Evolutionary conservation across 768 basidiomycete species (phyloP).

Genomic region (Xerocomellus intermedius): DNA sequence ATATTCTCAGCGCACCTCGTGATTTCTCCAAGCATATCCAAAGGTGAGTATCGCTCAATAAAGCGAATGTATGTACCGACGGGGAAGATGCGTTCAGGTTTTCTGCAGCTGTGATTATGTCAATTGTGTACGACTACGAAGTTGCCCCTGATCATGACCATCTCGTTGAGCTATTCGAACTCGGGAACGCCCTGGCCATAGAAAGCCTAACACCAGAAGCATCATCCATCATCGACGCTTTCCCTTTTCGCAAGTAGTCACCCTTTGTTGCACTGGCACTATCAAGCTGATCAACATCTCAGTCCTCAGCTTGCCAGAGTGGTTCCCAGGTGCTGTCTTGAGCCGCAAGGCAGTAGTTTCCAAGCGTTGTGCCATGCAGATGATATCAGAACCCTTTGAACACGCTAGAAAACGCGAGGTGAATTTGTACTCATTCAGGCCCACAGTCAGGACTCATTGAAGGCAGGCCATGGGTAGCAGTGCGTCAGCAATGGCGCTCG

Average conservation of each 20-base stretch:
- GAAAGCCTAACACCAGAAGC: conserved; percentile 15
- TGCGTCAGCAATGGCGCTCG: conserved; percentile 11
- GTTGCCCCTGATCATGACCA: conserved; percentile 36
- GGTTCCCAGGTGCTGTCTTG: conserved; percentile 28
- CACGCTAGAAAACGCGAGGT: conserved; percentile 13
- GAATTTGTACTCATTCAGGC: background rate
- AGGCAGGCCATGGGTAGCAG: conserved; percentile 13
- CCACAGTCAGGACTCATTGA: background rate
- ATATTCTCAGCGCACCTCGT: conserved; percentile 9
- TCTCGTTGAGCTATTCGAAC: conserved; percentile 38
- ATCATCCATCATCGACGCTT: conserved; percentile 16
- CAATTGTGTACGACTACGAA: conserved; percentile 41
- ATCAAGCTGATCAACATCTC: background rate
- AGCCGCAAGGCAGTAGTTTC: conserved; percentile 20
- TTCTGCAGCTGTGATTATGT: conserved; percentile 37
- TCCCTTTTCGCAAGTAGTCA: conserved; percentile 21
- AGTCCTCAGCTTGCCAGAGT: conserved; percentile 26
- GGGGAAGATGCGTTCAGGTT: conserved; percentile 18
- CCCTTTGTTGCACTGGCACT: too few species aligned
- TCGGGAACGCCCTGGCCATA: conserved; percentile 24
- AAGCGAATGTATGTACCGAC: background rate
- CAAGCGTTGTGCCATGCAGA: conserved; percentile 1
- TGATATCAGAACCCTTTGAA: conserved; percentile 19
- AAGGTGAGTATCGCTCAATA: background rate
- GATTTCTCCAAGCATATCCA: conserved; percentile 7